Evolutionary conservation across 2,329 filamentous ascomycete species (phyloP).

Genomic region (Diaporthe velutina): DNA sequence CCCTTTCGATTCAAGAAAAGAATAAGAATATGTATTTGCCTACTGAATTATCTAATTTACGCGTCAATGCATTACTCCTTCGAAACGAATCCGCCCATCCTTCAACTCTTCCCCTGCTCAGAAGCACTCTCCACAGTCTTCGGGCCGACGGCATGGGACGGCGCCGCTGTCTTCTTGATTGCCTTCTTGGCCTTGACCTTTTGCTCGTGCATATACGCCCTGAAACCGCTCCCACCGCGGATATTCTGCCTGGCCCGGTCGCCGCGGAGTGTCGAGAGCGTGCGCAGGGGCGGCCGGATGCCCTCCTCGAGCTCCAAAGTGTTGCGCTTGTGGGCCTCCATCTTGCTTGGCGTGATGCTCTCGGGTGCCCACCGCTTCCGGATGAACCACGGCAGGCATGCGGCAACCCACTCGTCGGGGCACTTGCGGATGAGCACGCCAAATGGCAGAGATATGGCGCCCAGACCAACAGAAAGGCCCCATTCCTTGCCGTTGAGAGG

Average conservation of each 20-base stretch:
- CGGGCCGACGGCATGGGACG: background rate
- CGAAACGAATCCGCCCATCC: background rate
- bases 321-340: constrained; percentile 32
- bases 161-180: constrained; percentile 4
- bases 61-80: background rate
- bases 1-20: background rate
- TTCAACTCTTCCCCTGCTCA: constrained; percentile 18
- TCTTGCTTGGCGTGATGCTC: constrained; percentile 38
- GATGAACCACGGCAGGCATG: constrained; percentile 40
- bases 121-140: constrained; percentile 30
- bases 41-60: background rate
- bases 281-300: constrained; percentile 42
- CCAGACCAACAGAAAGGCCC: constrained; percentile 85
- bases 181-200: constrained; percentile 43
- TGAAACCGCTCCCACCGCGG: constrained; percentile 41
- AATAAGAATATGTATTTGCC: constrained; percentile 2
- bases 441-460: constrained; percentile 80
- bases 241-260: constrained; percentile 44
- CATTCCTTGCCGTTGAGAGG: constrained; percentile 78
- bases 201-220: constrained; percentile 46
- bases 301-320: constrained; percentile 34
- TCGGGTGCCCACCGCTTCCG: constrained; percentile 42
- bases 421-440: constrained; percentile 79
- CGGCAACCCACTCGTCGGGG: constrained; percentile 70
- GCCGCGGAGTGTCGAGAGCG: constrained; percentile 45